These are phyloP conservation scores for Chytridium lagenaria DNA, from an alignment of 371 early-diverging fungal genomes.

Conservation along the genomic window DNA sequence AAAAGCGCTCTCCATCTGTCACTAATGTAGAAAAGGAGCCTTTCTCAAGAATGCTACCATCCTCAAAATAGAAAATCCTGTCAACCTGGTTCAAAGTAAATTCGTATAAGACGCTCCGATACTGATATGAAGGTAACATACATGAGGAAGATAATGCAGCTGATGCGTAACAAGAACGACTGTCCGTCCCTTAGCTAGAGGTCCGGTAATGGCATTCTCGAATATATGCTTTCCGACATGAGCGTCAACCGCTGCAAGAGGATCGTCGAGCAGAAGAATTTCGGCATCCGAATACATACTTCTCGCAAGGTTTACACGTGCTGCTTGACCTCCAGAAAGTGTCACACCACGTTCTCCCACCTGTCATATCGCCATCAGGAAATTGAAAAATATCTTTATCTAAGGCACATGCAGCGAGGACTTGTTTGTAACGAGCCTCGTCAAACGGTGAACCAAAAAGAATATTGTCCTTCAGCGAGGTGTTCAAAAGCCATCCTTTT, in stretches of 20 bases:
- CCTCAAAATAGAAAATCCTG: slow-evolving; percentile 30
- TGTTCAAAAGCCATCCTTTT: slow-evolving; percentile 62
- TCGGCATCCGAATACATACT: slow-evolving; percentile 57
- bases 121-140: neutral
- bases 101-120: neutral
- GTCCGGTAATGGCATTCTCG: slow-evolving; percentile 29
- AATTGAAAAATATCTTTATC: slow-evolving; percentile 44
- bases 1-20: neutral
- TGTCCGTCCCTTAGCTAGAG: slow-evolving; percentile 9
- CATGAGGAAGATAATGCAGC: slow-evolving; percentile 15
- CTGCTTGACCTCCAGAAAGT: slow-evolving; percentile 57
- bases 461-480: slow-evolving; percentile 55
- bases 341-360: slow-evolving; percentile 76
- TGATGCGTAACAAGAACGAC: slow-evolving; percentile 44
- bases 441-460: slow-evolving; percentile 35
- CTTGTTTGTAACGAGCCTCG: slow-evolving; percentile 20
- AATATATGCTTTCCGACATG: slow-evolving; percentile 47
- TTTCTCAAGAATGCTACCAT: slow-evolving; percentile 37
- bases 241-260: slow-evolving; percentile 52
- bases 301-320: slow-evolving; percentile 49
- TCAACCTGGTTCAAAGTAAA: slow-evolving; percentile 23
- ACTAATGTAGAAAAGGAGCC: slow-evolving; percentile 35
- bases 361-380: slow-evolving; percentile 73
- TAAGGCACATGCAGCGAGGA: slow-evolving; percentile 32
- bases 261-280: slow-evolving; percentile 66